Conservation (phyloP, 148 eudicot species). For the Camellia sinensis region DNA sequence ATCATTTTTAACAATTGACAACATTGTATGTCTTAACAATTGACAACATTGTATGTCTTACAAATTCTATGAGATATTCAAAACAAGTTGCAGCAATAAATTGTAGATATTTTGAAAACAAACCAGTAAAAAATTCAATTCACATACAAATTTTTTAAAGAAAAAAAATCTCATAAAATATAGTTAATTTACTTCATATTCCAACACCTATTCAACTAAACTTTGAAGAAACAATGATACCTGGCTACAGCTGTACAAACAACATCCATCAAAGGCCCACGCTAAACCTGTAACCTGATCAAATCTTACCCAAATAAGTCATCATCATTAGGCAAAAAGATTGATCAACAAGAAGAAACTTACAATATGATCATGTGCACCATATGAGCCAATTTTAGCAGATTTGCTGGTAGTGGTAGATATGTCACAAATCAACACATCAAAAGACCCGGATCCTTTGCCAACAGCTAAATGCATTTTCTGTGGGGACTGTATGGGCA, state of each 20-base stretch:
- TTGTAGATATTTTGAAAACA: neutral
- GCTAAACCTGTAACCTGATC: constrained; percentile 78
- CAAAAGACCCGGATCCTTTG: no score
- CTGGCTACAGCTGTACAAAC: constrained; percentile 92
- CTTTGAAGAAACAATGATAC: constrained; percentile 30
- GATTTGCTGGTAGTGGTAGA: no score
- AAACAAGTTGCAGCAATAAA: neutral
- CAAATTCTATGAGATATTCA: neutral
- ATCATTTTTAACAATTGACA: neutral
- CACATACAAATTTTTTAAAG: neutral
- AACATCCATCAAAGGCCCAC: constrained; percentile 88
- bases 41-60: neutral
- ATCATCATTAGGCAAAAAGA: neutral
- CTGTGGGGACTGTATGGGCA: no score
- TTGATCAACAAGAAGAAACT: no score
- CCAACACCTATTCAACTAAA: constrained; percentile 1
- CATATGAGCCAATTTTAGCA: no score
- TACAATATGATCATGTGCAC: no score
- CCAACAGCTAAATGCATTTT: no score
- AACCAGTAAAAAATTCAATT: neutral
- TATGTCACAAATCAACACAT: no score
- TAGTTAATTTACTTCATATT: neutral
- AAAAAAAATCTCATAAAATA: neutral
- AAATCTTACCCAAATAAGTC: constrained; percentile 12
- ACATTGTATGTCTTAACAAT: no score